Evolutionary conservation across 2,329 filamentous ascomycete species (phyloP).

Genomic region (Didymella sp.): DNA sequence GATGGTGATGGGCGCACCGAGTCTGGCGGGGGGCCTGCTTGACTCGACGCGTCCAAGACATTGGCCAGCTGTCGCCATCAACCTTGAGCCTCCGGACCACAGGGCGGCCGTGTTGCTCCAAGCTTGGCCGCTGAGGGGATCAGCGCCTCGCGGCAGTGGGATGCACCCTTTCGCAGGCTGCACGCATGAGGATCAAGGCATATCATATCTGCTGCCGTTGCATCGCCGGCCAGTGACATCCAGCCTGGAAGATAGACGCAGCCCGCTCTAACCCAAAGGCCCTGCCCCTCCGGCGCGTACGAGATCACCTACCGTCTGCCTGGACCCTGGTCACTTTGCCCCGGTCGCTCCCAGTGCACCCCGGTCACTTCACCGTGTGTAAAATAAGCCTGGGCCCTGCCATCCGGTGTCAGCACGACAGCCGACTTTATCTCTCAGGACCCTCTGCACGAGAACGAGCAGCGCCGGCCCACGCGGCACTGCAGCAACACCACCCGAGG

Average conservation of each 20-base stretch:
- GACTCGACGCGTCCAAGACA: conserved; percentile 16
- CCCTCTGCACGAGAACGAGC: conserved; percentile 13
- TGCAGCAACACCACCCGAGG: conserved; percentile 27
- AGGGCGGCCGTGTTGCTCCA: conserved; percentile 15
- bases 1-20: neutral
- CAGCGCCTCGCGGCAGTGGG: no score
- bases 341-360: conserved; percentile 5
- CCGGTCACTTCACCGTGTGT: conserved; percentile 5
- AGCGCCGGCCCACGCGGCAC: conserved; percentile 13
- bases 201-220: conserved; percentile 18
- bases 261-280: conserved; percentile 13
- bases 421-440: conserved; percentile 9
- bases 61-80: conserved; percentile 22
- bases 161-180: conserved; percentile 3
- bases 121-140: conserved; percentile 3
- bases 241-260: conserved; percentile 4
- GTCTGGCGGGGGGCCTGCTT: conserved; percentile 5
- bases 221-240: conserved; percentile 14
- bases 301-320: conserved; percentile 14
- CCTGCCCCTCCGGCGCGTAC: conserved; percentile 8
- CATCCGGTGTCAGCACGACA: conserved; percentile 6
- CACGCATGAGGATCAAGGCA: no score
- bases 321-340: conserved; percentile 14
- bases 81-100: conserved; percentile 9
- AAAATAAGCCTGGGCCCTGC: conserved; percentile 20